phyloP scores from a whole-genome alignment of 768 basidiomycete species.

The Termitomyces sp. region DNA sequence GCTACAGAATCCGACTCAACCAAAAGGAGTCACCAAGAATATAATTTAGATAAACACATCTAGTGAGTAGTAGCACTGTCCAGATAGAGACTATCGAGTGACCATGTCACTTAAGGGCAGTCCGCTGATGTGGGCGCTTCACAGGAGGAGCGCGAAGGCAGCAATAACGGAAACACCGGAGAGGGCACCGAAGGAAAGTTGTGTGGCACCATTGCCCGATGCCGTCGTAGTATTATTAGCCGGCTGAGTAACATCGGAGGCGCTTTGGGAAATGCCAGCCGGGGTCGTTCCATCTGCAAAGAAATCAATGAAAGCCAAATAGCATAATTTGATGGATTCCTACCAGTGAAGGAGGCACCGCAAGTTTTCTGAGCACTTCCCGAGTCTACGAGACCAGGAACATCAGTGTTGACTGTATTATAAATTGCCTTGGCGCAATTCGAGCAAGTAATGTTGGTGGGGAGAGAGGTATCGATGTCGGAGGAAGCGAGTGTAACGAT shows the following conservation, averaged over 20 bases:
- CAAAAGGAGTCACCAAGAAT: neutral
- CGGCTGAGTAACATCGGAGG: neutral
- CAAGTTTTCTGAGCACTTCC: slow-evolving; percentile 30
- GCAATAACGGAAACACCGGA: neutral
- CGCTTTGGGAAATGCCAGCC: slow-evolving; percentile 6
- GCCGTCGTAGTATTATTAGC: neutral
- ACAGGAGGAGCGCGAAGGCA: neutral
- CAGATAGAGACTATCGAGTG: neutral
- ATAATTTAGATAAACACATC: neutral
- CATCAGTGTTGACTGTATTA: slow-evolving; percentile 29
- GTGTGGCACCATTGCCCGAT: neutral
- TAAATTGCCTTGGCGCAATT: slow-evolving; percentile 49
- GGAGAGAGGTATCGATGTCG: slow-evolving; percentile 11
- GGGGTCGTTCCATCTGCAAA: slow-evolving; percentile 9
- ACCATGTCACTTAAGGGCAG: neutral
- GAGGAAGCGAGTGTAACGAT: slow-evolving; percentile 15
- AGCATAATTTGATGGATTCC: slow-evolving; percentile 10
- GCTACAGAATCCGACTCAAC: neutral
- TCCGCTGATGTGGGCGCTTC: neutral
- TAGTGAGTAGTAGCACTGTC: neutral
- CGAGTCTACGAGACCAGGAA: slow-evolving; percentile 27
- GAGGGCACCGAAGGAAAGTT: neutral
- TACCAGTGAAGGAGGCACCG: slow-evolving; percentile 49
- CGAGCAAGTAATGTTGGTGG: slow-evolving; percentile 42
- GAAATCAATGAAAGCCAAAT: neutral